Base-by-base conservation (phyloP, 208 protist species). In the Trypanosoma rangeli region DNA sequence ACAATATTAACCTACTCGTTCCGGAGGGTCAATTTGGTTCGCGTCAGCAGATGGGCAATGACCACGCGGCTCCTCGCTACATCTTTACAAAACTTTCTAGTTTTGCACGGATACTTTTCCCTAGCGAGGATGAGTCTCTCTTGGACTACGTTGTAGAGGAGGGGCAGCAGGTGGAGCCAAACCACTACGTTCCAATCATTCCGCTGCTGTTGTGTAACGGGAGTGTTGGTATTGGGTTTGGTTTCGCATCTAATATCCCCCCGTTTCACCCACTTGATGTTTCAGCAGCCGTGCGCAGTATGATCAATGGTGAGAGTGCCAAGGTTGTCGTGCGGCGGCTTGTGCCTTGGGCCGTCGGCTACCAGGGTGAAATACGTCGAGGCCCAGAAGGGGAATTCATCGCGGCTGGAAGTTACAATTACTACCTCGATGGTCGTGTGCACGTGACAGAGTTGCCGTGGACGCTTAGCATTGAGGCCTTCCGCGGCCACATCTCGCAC, bases 121-220 rank as follows among this genome's bases (percentile, higher is more conserved):
- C 92, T 60, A 74, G 74, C 22, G 93, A 98, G 49, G 99, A 99
- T 82, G 98, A 99, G 76, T 70, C 83, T 15, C 66, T 99, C 8
- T 85, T 99, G 0, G 86, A 98, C 42, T 98, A 98, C 77, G 78
- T 99, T 7, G 90, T 97, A 22, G 99, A 99, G 63, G 99, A 99
- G 78, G 98, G 98, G 37, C 81, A 94, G 58, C 31, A 66, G 15
- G 98, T 99, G 65, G 99, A 99, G 92, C 99, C 99, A 28, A 90
- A 96, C 53, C 99, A 85, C 80, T 99, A 99, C 81, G 84, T 99
- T 31, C 99, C 99, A 3, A 97, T 99, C 61, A 79, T 99, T 60
- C 99, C 99, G 9, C 93, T 99, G 76, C 91, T 99, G 22, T 87
- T 99, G 13, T 98, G 99, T 53, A 99, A 99, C 90, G 99, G 99